Conservation (phyloP, 2,329 filamentous ascomycete genomes). For the Botrytis paeoniae region DNA sequence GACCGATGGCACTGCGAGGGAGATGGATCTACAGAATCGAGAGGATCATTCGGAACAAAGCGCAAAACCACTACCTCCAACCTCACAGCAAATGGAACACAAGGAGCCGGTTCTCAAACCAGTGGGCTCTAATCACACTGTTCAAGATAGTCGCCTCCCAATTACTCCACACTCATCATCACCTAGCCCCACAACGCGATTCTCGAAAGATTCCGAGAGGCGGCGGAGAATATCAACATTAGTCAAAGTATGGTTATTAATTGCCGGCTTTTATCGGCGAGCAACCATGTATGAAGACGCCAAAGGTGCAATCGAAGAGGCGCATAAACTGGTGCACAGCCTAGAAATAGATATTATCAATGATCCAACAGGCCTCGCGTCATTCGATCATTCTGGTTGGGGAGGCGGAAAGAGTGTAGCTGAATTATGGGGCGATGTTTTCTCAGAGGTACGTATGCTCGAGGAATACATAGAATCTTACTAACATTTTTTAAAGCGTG, state of each 20-base stretch:
- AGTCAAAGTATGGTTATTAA: constrained; percentile 83
- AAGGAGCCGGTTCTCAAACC: constrained; percentile 28
- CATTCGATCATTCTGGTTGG: constrained; percentile 67
- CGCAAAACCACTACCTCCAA: constrained; percentile 27
- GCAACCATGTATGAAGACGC: constrained; percentile 79
- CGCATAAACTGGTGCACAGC: constrained; percentile 67
- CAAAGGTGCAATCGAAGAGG: constrained; percentile 76
- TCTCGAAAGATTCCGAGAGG: constrained; percentile 52
- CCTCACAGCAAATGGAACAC: constrained; percentile 32
- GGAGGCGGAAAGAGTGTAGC: constrained; percentile 77
- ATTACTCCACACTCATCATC: constrained; percentile 25
- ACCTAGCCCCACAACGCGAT: constrained; percentile 40
- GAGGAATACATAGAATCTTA: constrained; percentile 9
- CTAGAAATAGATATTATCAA: constrained; percentile 66
- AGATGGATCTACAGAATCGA: constrained; percentile 37
- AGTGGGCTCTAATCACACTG: constrained; percentile 17
- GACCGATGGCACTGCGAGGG: constrained; percentile 38
- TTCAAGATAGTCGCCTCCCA: constrained; percentile 28
- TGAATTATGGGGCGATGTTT: constrained; percentile 80
- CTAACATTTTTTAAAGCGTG: constrained; percentile 38
- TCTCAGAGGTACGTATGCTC: constrained; percentile 63
- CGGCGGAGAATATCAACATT: constrained; percentile 54
- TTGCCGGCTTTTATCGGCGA: constrained; percentile 82
- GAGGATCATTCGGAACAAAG: constrained; percentile 31
- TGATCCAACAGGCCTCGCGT: constrained; percentile 60